Conservation (phyloP, 495 filamentous ascomycete species). For the Penicillium ochrochloron region DNA sequence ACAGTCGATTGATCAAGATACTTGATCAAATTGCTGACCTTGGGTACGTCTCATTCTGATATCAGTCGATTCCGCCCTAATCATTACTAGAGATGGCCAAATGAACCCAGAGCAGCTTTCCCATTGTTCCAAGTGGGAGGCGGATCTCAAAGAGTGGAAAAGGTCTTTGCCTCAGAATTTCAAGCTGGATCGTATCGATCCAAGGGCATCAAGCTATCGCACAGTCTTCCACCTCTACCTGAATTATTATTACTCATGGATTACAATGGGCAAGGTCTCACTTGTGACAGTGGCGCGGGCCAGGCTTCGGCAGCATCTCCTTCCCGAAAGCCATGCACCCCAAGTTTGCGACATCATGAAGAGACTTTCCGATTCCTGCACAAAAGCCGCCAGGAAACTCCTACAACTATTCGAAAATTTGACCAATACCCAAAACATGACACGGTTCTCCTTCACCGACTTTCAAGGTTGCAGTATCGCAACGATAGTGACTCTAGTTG, state of each 20-base stretch:
- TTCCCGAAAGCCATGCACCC: neutral
- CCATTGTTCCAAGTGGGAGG: neutral
- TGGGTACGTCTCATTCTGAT: constrained; percentile 13
- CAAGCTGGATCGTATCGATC: constrained; percentile 24
- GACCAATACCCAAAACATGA: constrained; percentile 18
- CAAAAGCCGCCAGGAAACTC: constrained; percentile 27
- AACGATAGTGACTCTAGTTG: constrained; percentile 33
- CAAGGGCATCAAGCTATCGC: constrained; percentile 24
- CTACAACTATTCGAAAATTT: constrained; percentile 29
- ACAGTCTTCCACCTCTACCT: constrained; percentile 32
- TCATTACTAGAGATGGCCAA: neutral
- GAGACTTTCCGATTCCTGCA: constrained; percentile 20
- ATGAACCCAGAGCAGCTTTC: constrained; percentile 9
- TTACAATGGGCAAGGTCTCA: constrained; percentile 29
- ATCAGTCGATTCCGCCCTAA: neutral
- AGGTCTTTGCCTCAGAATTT: constrained; percentile 24
- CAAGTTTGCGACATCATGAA: neutral
- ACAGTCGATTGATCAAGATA: constrained; percentile 23
- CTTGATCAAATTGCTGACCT: constrained; percentile 26
- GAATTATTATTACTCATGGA: constrained; percentile 35
- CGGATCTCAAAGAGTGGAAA: constrained; percentile 28
- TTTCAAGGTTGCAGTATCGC: constrained; percentile 41
- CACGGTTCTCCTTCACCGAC: constrained; percentile 38
- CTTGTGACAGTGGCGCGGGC: constrained; percentile 26
- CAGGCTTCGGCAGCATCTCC: constrained; percentile 8